Evolutionary conservation across 202 grass and related monocot species (phyloP), one percentile per base, ranked within the genome.

Genomic region (Saccharum hybrid): DNA sequence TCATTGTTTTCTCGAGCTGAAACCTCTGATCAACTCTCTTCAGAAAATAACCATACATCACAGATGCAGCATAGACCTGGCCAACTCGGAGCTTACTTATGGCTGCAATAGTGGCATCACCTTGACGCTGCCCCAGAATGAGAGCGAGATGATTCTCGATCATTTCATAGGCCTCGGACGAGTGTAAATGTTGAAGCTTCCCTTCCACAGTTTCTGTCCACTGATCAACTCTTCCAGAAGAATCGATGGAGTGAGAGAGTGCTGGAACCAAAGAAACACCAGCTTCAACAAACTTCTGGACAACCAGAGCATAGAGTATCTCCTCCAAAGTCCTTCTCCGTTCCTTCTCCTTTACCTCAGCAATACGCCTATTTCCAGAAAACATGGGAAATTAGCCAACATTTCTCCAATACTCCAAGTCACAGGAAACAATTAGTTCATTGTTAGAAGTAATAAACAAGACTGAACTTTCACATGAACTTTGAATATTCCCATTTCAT

Each of bases 31-130:
- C 96, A 16, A 99, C 91, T 71, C 96, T 82, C 88, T 94, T 99
- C 30, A 99, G 93, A 84, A 96, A 99, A 72, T 99, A 99, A 8
- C 96, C 96, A 74, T 96, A 99, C 89, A 99, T 99, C 33, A 96
- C 93, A 28, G 96, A 99, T 79, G 96, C 96, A 74, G 96, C 93
- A 56, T 99, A 99, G 31, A 99, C 93, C 52, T 96, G 96, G 19
- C 93, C 93, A 61, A 96, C 93, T 18, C 93, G 88, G 85, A 99
- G 93, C 88, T 96, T 99, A 76, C 96, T 96, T 85, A 99, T 94
- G 63, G 93, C 85, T 3, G 93, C 93, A 36, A 96, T 83, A 8
- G 93, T 81, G 28, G 78, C 78, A 77, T 94, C 91, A 41, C 85
- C 68, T 88, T 89, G 86, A 70, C 84, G 89, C 68, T 96, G 91